Evolutionary conservation across 73 alveolate species (phyloP).

Genomic region (Breviolum minutum): DNA sequence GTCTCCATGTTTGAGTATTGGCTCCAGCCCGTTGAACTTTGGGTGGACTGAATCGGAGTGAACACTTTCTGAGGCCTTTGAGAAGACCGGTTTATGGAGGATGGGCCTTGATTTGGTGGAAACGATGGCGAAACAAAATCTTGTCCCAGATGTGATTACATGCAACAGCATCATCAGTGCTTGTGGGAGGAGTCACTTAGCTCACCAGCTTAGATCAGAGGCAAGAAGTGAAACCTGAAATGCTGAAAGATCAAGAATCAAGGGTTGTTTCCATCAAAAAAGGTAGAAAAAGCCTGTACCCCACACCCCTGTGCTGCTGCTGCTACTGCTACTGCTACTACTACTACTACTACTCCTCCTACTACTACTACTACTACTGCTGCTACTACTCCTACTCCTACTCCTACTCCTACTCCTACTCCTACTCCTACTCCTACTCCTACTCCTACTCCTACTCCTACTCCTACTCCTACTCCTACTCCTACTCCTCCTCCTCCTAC

Average conservation of each 20-base stretch:
- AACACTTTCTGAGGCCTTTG: constrained; percentile 27
- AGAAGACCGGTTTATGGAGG: constrained; percentile 50
- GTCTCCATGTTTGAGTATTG: background rate
- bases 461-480: too few relatives aligned
- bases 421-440: too few relatives aligned
- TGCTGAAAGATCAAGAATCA: background rate
- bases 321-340: too few relatives aligned
- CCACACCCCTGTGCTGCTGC: background rate
- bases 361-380: background rate
- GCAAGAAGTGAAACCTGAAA: background rate
- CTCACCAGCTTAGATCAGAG: background rate
- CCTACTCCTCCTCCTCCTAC: too few relatives aligned
- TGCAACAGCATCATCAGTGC: constrained; percentile 65
- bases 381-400: background rate
- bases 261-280: background rate
- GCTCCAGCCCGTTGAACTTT: background rate
- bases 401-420: too few relatives aligned
- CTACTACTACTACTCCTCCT: background rate
- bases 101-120: constrained; percentile 10
- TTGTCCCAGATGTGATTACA: constrained; percentile 34
- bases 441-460: too few relatives aligned
- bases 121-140: background rate
- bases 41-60: background rate
- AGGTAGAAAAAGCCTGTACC: background rate
- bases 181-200: constrained; percentile 41